Base-by-base conservation (phyloP, 345 rosid genomes). In the Salix viminalis region DNA sequence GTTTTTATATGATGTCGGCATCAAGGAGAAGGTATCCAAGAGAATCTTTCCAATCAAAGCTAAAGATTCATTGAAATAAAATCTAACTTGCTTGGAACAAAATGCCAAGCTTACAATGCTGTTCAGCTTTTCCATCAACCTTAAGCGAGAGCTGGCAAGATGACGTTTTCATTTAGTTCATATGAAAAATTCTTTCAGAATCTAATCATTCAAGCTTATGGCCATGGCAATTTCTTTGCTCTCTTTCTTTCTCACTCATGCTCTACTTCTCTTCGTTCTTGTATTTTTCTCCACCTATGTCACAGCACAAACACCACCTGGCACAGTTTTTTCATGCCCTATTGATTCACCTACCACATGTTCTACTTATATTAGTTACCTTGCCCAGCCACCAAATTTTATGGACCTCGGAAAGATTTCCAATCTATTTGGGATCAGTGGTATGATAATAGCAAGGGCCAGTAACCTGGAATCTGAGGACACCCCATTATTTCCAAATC, bases 401-500 rank as follows among this genome's bases (percentile, higher is more conserved):
- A 24, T 88, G 86, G 73, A 85, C 74, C 82, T 89, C 26, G 80
- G 73, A 46, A 89, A 81, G 79, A 89, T 89, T 46, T 84, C 90
- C 56, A 80, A 86, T 77, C 79, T 88, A 23, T 88, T 91, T 21
- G 79, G 58, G 1, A 86, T 85, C 65, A 85, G 84, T 76, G 81
- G 77, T 42, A 42, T 48, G 26, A 50, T 42, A 6, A 83, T 89
- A 69, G 81, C 86, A 32, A 79, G 75, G 74, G 84, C 90, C 13
- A 89, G 88, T 77, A 89, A 87, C 86, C 76, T 89, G 44, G 67
- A n/a, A 2, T 87, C 86, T 24, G 91, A 85, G 67, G 86, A 89
- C 64, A 4, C 21, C 50, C 70, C 19, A 28, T 69, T 91, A 66
- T 16, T 82, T 65, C 90, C 87, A 6, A 82, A 85, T 62, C 92